phyloP scores from a whole-genome alignment of 352 stramenopile species.

The Hyaloperonospora brassicae region DNA sequence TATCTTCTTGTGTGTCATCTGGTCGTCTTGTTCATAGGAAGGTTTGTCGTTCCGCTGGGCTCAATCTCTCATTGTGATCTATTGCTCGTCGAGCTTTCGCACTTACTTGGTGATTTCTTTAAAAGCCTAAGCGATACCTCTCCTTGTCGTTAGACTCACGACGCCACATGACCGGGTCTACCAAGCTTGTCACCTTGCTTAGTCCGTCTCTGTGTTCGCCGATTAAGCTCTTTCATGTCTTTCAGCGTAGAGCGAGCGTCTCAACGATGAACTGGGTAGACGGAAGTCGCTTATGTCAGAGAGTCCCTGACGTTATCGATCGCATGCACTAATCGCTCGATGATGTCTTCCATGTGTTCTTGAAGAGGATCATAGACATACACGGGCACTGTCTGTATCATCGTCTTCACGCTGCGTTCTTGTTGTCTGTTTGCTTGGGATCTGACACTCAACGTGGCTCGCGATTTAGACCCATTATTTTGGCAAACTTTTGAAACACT shows the following conservation, averaged over 20 bases:
- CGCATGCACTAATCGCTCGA: background rate
- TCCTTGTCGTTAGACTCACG: too few relatives aligned
- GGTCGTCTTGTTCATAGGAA: background rate
- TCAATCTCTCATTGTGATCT: too few relatives aligned
- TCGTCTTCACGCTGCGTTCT: background rate
- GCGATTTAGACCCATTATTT: conserved; percentile 1
- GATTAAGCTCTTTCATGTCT: background rate
- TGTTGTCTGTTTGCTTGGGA: conserved; percentile 1
- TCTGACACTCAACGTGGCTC: background rate
- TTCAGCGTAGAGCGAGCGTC: background rate
- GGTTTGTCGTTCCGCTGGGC: too few relatives aligned
- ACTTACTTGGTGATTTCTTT: too few relatives aligned
- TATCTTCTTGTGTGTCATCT: background rate
- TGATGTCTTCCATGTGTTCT: conserved; percentile 4
- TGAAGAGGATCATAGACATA: conserved; percentile 5
- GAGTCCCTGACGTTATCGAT: conserved; percentile 1
- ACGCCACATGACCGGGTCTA: background rate
- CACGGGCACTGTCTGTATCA: background rate
- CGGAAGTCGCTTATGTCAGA: background rate
- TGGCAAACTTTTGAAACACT: background rate
- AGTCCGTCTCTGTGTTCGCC: background rate
- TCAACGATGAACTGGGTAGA: background rate
- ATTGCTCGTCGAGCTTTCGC: too few relatives aligned
- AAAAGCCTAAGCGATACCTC: too few relatives aligned
- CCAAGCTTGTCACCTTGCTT: background rate